Base-by-base conservation (phyloP, 768 basidiomycete species). In the Agaricus blazei region DNA sequence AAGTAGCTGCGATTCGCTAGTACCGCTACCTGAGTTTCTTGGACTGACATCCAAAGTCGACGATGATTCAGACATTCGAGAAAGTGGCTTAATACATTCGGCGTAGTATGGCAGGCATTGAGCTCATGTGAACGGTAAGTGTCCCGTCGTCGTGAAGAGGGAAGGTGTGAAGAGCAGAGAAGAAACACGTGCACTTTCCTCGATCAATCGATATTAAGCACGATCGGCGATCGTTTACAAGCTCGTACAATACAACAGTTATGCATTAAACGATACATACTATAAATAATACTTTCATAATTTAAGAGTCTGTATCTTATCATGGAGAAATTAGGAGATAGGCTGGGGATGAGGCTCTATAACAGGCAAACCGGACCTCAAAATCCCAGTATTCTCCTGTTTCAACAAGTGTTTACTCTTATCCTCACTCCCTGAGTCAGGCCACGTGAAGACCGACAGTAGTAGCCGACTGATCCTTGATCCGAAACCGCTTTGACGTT, bases 61-160 rank as follows among this genome's bases (percentile, higher is more conserved):
- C n/a, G 36, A 54, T 31, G 64, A 58, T 55, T 74, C 72, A 56
- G 67, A 72, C 42, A 63, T 60, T 31, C 67, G 62, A 52, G 70
- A 63, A 47, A 65, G 38, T 72, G 70, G 64, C 72, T 70, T 49
- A 70, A 67, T 31, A 67, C 55, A 69, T 70, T 72, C n/a, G 48
- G 49, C 28, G 37, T 56, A 41, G 51, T 48, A 47, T 59, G 34
- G 40, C 43, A 36, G 41, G 48, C 68, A 55, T 55, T 28, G 47
- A 43, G 46, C 28, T 48, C 19, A 48, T 31, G 34, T 8, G 34
- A 34, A 34, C 11, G 11, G 34, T 34, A 11, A 34, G 11, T 34
- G 34, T 34, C 34, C 34, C 34, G 34, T 34, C 7, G 11, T 11
- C 34, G 54, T 40, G 45, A 54, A 51, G 51, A 52, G 41, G 6